Evolutionary conservation across 1,284 basidiomycete species (phyloP), one percentile per base, ranked within the genome.

Genomic region (Pseudozyma sp.): DNA sequence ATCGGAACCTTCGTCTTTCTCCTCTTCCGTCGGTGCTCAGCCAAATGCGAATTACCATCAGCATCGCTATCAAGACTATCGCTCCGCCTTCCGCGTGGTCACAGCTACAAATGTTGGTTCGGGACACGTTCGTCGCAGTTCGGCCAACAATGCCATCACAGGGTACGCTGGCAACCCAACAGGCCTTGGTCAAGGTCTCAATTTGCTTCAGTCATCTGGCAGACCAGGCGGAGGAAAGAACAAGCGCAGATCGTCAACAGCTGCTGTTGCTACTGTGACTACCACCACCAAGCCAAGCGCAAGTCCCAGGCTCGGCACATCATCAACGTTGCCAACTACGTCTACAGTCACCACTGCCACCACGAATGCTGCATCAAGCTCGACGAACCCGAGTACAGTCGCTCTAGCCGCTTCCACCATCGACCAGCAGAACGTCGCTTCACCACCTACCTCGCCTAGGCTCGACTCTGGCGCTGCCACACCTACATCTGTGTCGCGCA

Each of bases 21-120:
- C 79, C 1, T 82, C 80, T 2, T 83, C 81, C 0, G 76, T 85
- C 2, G 80, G 79, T 14, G 83, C 76, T 5, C 77, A 85, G 53
- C 83, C 83, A 5, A 74, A 74, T 10, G 80, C 74, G 18, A 83
- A 83, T 57, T 85, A 75, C 63, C 82, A 83, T 39, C 75, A 76
- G 31, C 75, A 77, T 51, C 50, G 70, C 8, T 81, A 82, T 59
- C 71, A 76, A 25, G 78, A 82, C 59, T 78, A 78, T 58, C 65
- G 76, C 39, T 62, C 77, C 14, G 72, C 72, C 1, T 81, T 75
- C 59, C 68, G 79, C 19, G 82, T 83, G n/a, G 61, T 82, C 18
- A 77, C 74, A 0, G 77, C 80, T 16, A 51, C 52, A 25, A 75
- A 77, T 44, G 73, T 73, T 18, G 59, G 59, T 16, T 61, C 73